Evolutionary conservation across 805 yeast species (phyloP).

Genomic region (Pichia nanzhaoensis): DNA sequence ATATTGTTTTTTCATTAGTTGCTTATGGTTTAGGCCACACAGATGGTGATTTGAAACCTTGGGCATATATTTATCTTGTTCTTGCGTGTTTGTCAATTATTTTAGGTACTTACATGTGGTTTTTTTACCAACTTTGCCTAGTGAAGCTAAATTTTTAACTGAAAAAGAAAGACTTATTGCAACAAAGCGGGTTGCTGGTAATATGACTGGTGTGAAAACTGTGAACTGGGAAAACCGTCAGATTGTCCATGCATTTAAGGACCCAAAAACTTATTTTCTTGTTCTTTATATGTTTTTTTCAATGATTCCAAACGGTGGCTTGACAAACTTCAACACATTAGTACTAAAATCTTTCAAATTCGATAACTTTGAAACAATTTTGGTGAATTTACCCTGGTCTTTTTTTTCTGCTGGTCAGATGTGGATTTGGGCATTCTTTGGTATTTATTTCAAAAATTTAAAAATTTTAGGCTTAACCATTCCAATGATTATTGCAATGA

Average conservation of each 20-base stretch:
- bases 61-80: conserved; percentile 46
- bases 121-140: conserved; percentile 50
- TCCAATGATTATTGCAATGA: conserved; percentile 39
- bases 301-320: conserved; percentile 21
- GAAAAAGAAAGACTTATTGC: conserved; percentile 33
- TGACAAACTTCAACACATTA: conserved; percentile 18
- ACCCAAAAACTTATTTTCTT: conserved; percentile 39
- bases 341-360: conserved; percentile 18
- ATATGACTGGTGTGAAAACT: conserved; percentile 34
- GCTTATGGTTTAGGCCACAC: conserved; percentile 23
- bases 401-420: conserved; percentile 20
- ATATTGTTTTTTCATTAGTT: conserved; percentile 34
- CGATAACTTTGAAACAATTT: conserved; percentile 15
- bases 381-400: conserved; percentile 19
- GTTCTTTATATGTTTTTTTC: conserved; percentile 20
- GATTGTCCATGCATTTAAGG: conserved; percentile 39
- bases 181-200: conserved; percentile 33
- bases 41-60: conserved; percentile 22
- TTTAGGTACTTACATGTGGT: conserved; percentile 27
- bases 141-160: conserved; percentile 39
- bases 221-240: conserved; percentile 39
- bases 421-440: conserved; percentile 17
- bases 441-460: conserved; percentile 12
- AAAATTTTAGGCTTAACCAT: conserved; percentile 32
- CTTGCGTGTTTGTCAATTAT: conserved; percentile 45